These are phyloP conservation scores for Cytospora paraplurivora DNA, from an alignment of 2,329 filamentous ascomycete species.

Conservation along the genomic window DNA sequence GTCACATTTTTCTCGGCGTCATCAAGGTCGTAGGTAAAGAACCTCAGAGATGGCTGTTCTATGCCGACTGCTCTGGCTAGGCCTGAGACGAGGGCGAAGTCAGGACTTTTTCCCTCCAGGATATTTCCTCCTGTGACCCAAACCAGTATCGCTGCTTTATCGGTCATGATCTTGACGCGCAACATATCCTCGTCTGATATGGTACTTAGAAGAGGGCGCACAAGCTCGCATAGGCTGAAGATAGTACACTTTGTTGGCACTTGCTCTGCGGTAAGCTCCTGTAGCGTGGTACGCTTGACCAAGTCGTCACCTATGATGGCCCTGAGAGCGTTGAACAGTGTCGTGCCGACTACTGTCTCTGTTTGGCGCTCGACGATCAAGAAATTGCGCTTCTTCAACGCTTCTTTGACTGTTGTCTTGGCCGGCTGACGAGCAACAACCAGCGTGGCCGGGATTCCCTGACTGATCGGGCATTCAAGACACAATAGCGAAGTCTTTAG, in stretches of 20 bases:
- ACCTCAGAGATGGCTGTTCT: slow-evolving; percentile 29
- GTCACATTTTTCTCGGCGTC: neutral
- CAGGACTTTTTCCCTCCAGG: slow-evolving; percentile 3
- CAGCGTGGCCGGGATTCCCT: neutral
- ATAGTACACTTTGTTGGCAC: neutral
- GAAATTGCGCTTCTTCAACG: neutral
- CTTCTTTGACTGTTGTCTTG: neutral
- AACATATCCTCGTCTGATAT: neutral
- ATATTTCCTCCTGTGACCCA: slow-evolving; percentile 30
- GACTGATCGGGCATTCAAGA: neutral
- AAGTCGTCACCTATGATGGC: neutral
- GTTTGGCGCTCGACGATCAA: neutral
- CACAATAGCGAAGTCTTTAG: neutral
- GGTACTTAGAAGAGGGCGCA: neutral
- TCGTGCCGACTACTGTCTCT: neutral
- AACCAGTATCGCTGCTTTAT: slow-evolving; percentile 23
- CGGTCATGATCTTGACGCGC: slow-evolving; percentile 25
- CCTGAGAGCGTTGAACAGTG: neutral
- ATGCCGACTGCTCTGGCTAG: slow-evolving; percentile 30
- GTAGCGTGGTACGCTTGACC: neutral
- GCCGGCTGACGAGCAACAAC: neutral
- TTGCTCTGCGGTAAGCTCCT: neutral
- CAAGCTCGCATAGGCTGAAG: neutral
- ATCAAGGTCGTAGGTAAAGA: slow-evolving; percentile 27
- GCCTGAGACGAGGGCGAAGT: slow-evolving; percentile 26